phyloP scores from a whole-genome alignment of 2,329 filamentous ascomycete species.

The Xylariaceae sp. region DNA sequence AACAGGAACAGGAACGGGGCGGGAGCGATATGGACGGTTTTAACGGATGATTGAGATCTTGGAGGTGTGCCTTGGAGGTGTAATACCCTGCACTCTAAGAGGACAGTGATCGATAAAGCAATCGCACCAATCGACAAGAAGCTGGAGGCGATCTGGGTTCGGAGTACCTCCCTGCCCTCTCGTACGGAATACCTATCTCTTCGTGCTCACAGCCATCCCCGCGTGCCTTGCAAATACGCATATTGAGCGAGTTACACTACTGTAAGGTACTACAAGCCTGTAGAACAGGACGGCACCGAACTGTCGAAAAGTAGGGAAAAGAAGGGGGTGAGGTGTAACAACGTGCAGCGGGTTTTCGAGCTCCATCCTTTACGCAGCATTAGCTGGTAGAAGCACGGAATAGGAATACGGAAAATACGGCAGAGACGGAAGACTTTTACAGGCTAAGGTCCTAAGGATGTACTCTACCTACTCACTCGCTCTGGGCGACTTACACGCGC shows the following conservation, averaged over 20 bases:
- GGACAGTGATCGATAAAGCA: not conserved
- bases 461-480: too few species aligned
- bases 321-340: not conserved
- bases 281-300: slow-evolving; percentile 3
- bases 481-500: not conserved
- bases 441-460: too few species aligned
- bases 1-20: not conserved
- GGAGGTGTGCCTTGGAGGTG: not conserved
- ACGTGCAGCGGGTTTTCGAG: not conserved
- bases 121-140: slow-evolving; percentile 16
- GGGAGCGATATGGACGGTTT: not conserved
- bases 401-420: too few species aligned
- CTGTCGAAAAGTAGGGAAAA: not conserved
- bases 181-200: not conserved
- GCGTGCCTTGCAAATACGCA: not conserved
- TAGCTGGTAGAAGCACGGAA: too few species aligned
- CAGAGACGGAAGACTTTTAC: too few species aligned
- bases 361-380: not conserved
- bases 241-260: not conserved
- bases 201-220: not conserved
- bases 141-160: slow-evolving; percentile 13
- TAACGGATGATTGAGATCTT: not conserved
- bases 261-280: not conserved
- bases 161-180: slow-evolving; percentile 1
- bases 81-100: not conserved